Evolutionary conservation across 2,329 filamentous ascomycete species (phyloP), one percentile per base, ranked within the genome.

Genomic region (Trichoderma sp.): DNA sequence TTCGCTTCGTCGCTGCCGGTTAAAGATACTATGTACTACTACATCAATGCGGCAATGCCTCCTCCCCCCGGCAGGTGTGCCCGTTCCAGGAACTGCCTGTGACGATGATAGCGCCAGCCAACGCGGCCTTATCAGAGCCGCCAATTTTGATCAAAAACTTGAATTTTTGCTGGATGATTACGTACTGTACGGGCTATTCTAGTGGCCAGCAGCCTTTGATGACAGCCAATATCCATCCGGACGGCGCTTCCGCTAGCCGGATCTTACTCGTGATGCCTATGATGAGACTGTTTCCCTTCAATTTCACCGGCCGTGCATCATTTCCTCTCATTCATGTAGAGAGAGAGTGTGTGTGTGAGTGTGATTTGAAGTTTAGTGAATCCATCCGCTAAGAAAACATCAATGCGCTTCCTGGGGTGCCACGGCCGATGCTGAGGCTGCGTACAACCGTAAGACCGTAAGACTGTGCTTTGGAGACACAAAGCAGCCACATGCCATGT

Each of bases 21-120:
- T 39, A 25, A 19, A 22, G 61, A 42, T 42, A 17, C n/a, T n/a
- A n/a, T n/a, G n/a, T n/a, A n/a, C n/a, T n/a, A n/a, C n/a, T n/a
- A n/a, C n/a, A 64, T 64, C 37, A 64, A 64, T 64, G 61, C 61
- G 61, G 61, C 61, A 64, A 45, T 64, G 22, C 35, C 61, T 64
- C 61, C 61, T 64, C 17, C 35, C 61, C 56, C 61, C 61, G 50
- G 50, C 61, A 32, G 34, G 34, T 54, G 37, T 32, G 32, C 59
- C 59, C 32, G 61, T 64, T 29, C 60, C 60, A 54, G 22, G 22
- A 64, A 35, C n/a, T 29, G 32, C 57, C 37, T n/a, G 37, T 42
- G 37, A 42, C 6, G n/a, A 15, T n/a, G 8, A 54, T 32, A 37
- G 48, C 60, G 48, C 60, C 48, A 37, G 19, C 29, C 32, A 50